phyloP scores from a whole-genome alignment of 352 stramenopile species.

The Phytophthora aleatoria region DNA sequence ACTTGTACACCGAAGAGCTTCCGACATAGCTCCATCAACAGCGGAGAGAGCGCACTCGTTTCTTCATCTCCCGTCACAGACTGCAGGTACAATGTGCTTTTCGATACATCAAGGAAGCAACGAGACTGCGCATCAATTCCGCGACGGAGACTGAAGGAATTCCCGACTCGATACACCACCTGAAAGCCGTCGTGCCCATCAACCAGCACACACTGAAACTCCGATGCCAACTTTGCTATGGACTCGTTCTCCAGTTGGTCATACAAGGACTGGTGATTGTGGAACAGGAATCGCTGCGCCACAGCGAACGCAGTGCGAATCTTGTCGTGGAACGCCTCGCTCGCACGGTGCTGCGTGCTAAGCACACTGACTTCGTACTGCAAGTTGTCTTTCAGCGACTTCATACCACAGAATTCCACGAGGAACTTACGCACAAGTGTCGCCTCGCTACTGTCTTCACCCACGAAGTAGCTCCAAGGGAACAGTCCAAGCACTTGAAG shows the following conservation, averaged over 20 bases:
- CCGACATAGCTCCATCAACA: slow-evolving; percentile 61
- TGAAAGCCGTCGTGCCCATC: slow-evolving; percentile 48
- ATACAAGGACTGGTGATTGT: slow-evolving; percentile 49
- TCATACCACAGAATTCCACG: slow-evolving; percentile 46
- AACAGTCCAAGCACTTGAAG: slow-evolving; percentile 63
- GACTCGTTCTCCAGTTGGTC: slow-evolving; percentile 41
- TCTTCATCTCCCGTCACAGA: slow-evolving; percentile 36
- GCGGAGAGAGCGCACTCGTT: slow-evolving; percentile 43
- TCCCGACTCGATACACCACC: slow-evolving; percentile 57
- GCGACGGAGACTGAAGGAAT: slow-evolving; percentile 42
- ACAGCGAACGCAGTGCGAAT: slow-evolving; percentile 40
- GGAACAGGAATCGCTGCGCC: slow-evolving; percentile 61
- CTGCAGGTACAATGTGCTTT: slow-evolving; percentile 44
- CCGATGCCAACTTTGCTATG: slow-evolving; percentile 32
- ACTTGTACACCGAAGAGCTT: slow-evolving; percentile 57
- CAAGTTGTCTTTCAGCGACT: slow-evolving; percentile 56
- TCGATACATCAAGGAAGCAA: slow-evolving; percentile 55
- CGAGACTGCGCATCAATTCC: slow-evolving; percentile 22
- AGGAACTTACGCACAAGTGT: slow-evolving; percentile 42
- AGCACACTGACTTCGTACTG: slow-evolving; percentile 59
- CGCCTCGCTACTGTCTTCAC: slow-evolving; percentile 8
- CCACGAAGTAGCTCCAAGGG: slow-evolving; percentile 51
- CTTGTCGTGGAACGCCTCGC: slow-evolving; percentile 31
- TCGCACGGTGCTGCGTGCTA: slow-evolving; percentile 34
- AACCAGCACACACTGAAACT: slow-evolving; percentile 49